A percentile compares a stretch with the other conserved stretches of the same genome.
Evolutionary conservation across 331 rosid genomes (phyloP).

Genomic region (Stylosanthes scabra): DNA sequence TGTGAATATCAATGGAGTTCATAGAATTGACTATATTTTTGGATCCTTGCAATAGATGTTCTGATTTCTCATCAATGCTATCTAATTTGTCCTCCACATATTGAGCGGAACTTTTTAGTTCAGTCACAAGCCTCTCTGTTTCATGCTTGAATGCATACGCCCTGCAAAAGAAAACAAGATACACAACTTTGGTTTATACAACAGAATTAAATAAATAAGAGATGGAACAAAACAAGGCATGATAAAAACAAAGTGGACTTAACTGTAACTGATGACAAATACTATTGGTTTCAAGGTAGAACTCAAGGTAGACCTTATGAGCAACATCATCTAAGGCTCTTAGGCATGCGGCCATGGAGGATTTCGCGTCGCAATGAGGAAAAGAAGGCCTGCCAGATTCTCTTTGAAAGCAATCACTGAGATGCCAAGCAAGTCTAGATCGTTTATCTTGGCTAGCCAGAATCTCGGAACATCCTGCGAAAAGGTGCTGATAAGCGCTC

Average conservation of each 20-base stretch:
- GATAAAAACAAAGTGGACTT: constrained; percentile 37
- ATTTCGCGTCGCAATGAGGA: constrained; percentile 64
- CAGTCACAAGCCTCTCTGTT: constrained; percentile 84
- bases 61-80: constrained; percentile 60
- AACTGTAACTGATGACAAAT: constrained; percentile 92
- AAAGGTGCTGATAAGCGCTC: constrained; percentile 67
- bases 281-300: constrained; percentile 85
- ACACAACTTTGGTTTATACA: constrained; percentile 11
- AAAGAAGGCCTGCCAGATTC: constrained; percentile 76
- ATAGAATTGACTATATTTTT: constrained; percentile 55
- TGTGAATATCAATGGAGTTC: constrained; percentile 47
- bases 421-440: constrained; percentile 88
- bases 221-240: not conserved
- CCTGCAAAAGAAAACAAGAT: constrained; percentile 41
- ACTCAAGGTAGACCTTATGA: constrained; percentile 75
- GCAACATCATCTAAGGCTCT: constrained; percentile 57
- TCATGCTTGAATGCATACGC: constrained; percentile 71
- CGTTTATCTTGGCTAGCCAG: constrained; percentile 67
- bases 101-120: constrained; percentile 68
- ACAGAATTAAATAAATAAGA: not conserved
- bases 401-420: constrained; percentile 88
- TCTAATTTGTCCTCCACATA: constrained; percentile 74
- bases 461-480: constrained; percentile 77
- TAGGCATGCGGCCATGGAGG: constrained; percentile 57
- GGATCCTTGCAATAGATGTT: constrained; percentile 54